A percentile compares a stretch with the other conserved stretches of the same genome.
phyloP scores from a whole-genome alignment of 352 stramenopile species.

The Phytopythium cucurbitacearum region DNA sequence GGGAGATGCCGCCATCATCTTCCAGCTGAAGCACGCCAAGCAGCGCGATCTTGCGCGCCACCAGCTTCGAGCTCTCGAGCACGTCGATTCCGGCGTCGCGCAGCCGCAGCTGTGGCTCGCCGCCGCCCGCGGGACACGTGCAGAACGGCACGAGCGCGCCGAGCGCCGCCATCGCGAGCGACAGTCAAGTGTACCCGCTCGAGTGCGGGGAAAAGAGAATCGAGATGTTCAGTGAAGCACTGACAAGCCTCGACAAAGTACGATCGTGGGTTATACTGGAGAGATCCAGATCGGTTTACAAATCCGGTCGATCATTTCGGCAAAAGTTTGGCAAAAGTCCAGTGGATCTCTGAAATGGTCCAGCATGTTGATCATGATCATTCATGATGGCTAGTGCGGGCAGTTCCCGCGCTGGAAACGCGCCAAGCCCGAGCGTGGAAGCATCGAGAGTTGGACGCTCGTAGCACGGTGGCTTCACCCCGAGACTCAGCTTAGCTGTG shows the following conservation, averaged over 20 bases:
- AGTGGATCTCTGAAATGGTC: no score
- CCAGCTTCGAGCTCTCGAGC: slow-evolving; percentile 41
- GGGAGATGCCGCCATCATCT: slow-evolving; percentile 9
- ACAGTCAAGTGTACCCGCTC: background rate
- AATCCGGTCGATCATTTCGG: no score
- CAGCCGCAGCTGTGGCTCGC: slow-evolving; percentile 30
- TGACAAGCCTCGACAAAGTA: no score
- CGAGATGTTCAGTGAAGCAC: background rate
- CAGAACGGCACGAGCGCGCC: slow-evolving; percentile 50
- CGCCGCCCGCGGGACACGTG: slow-evolving; percentile 24
- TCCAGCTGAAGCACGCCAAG: slow-evolving; percentile 45
- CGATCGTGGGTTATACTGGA: background rate
- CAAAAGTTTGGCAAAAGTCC: no score
- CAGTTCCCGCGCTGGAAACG: no score
- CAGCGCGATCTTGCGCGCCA: slow-evolving; percentile 45
- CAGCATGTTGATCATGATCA: no score
- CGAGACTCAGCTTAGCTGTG: no score
- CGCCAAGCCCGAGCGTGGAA: no score
- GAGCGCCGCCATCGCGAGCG: slow-evolving; percentile 7
- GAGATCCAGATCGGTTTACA: background rate
- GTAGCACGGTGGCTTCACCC: no score
- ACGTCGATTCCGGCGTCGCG: slow-evolving; percentile 39
- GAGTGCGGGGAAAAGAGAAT: background rate
- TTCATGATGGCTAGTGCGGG: no score
- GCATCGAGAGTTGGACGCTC: no score